These are phyloP conservation scores for Calocybe gangraenosa DNA, from an alignment of 768 basidiomycete genomes.

Conservation along the genomic window DNA sequence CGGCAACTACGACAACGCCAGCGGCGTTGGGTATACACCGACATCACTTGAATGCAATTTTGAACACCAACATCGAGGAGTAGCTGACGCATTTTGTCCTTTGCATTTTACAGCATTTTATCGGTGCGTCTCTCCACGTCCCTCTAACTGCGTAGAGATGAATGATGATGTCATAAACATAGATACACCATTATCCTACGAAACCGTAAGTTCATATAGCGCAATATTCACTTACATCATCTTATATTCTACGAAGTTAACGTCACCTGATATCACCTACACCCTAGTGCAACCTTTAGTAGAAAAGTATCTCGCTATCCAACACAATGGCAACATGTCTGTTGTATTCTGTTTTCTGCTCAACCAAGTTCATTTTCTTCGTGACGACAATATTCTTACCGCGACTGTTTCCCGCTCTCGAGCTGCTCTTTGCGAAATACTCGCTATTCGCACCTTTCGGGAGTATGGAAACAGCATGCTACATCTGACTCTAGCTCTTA, in stretches of 20 bases:
- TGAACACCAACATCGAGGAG: neutral
- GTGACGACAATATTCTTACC: constrained; percentile 71
- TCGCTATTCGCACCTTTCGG: constrained; percentile 77
- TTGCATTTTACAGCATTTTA: constrained; percentile 50
- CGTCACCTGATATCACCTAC: constrained; percentile 86
- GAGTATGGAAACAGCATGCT: constrained; percentile 67
- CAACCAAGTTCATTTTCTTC: constrained; percentile 81
- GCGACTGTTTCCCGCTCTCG: constrained; percentile 68
- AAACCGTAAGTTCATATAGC: constrained; percentile 51
- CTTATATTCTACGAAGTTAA: constrained; percentile 43
- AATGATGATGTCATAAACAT: neutral
- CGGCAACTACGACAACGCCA: too few relatives aligned
- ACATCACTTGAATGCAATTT: too few relatives aligned
- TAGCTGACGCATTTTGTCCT: constrained; percentile 6
- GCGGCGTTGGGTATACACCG: too few relatives aligned
- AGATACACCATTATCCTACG: constrained; percentile 85
- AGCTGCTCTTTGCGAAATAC: constrained; percentile 83
- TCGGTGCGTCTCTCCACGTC: constrained; percentile 41
- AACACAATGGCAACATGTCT: constrained; percentile 72
- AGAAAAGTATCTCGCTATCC: constrained; percentile 78
- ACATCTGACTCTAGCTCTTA: constrained; percentile 63
- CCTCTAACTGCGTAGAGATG: constrained; percentile 2
- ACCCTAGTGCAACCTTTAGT: constrained; percentile 83
- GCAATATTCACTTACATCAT: neutral
- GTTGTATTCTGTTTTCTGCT: constrained; percentile 86